These are phyloP conservation scores for Zymoseptoria crescenta DNA, from an alignment of 2,329 filamentous ascomycete species.

Conservation along the genomic window DNA sequence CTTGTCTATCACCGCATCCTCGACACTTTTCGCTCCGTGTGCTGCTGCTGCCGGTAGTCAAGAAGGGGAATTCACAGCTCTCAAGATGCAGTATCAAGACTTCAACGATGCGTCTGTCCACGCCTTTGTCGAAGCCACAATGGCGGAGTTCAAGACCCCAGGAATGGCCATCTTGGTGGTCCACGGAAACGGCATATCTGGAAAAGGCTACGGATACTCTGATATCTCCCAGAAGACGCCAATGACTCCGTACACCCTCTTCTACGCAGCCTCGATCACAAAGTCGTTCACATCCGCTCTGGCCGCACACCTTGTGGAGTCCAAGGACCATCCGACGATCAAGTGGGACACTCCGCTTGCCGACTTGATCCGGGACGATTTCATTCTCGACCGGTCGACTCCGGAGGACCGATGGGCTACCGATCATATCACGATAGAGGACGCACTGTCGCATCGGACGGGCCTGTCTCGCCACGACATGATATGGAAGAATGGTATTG, in stretches of 20 bases:
- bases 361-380: conserved; percentile 29
- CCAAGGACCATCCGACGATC: conserved; percentile 21
- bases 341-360: conserved; percentile 32
- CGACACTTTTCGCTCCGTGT: neutral
- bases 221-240: conserved; percentile 3
- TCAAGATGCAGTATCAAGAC: conserved; percentile 3
- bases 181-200: conserved; percentile 10
- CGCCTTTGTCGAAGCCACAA: conserved; percentile 7
- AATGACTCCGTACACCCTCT: conserved; percentile 23
- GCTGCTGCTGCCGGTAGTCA: neutral
- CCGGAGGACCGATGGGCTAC: conserved; percentile 18
- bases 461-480: conserved; percentile 30
- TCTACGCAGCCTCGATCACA: conserved; percentile 24
- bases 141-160: conserved; percentile 15
- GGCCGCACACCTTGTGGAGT: conserved; percentile 20
- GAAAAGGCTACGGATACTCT: conserved; percentile 11
- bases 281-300: conserved; percentile 27
- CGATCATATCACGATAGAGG: conserved; percentile 26
- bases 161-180: conserved; percentile 16
- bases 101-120: conserved; percentile 9
- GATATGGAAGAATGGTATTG: conserved; percentile 19
- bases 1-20: neutral
- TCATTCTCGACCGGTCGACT: conserved; percentile 25
- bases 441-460: conserved; percentile 31
- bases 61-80: neutral